A percentile compares a stretch with the other conserved stretches of the same genome.
phyloP scores from a whole-genome alignment of 1,139 yeast species.

The Citeromyces hawaiiensis region DNA sequence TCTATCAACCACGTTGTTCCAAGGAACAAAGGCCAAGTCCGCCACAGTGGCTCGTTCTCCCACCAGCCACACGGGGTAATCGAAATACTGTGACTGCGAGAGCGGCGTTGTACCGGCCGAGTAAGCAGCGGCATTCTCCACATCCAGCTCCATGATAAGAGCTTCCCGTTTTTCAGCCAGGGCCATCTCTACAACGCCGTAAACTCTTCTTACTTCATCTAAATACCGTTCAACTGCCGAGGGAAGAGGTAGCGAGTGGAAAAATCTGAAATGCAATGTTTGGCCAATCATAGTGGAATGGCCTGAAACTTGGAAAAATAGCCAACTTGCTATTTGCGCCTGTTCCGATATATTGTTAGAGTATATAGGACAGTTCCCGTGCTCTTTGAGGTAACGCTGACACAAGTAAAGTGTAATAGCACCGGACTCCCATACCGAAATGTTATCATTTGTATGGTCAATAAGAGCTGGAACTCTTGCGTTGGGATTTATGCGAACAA shows the following conservation, averaged over 20 bases:
- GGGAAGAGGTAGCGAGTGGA: slow-evolving; percentile 78
- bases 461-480: slow-evolving; percentile 91
- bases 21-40: slow-evolving; percentile 85
- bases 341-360: slow-evolving; percentile 71
- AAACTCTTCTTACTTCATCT: slow-evolving; percentile 87
- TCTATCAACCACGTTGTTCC: slow-evolving; percentile 93
- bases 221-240: slow-evolving; percentile 86
- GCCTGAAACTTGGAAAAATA: slow-evolving; percentile 90
- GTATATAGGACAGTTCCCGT: slow-evolving; percentile 69
- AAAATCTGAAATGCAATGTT: slow-evolving; percentile 85
- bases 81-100: slow-evolving; percentile 76
- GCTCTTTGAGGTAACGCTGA: slow-evolving; percentile 51
- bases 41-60: slow-evolving; percentile 88
- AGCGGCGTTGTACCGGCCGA: slow-evolving; percentile 83
- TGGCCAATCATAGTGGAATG: slow-evolving; percentile 98
- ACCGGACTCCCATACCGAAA: slow-evolving; percentile 90
- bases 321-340: slow-evolving; percentile 80
- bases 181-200: slow-evolving; percentile 92
- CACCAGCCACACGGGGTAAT: slow-evolving; percentile 91
- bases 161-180: slow-evolving; percentile 89
- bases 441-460: slow-evolving; percentile 71
- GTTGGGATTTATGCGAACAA: slow-evolving; percentile 83
- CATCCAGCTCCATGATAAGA: slow-evolving; percentile 78
- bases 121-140: slow-evolving; percentile 80
- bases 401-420: slow-evolving; percentile 75